Evolutionary conservation across 1,284 basidiomycete species (phyloP).

Genomic region (Pyrrhoderma lamaoense): DNA sequence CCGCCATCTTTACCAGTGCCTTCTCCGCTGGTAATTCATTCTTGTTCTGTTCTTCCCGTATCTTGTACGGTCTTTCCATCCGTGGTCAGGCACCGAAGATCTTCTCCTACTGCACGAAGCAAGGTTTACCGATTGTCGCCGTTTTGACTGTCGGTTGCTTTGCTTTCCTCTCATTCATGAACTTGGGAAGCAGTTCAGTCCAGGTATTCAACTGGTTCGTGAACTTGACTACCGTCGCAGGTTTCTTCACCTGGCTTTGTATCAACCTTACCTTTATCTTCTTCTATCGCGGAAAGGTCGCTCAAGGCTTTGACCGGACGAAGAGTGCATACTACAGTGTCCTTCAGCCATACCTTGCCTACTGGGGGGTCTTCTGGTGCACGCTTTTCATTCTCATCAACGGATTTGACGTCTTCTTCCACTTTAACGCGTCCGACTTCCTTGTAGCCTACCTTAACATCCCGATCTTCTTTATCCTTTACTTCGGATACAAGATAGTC

Average conservation of each 20-base stretch:
- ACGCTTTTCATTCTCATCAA: conserved; percentile 38
- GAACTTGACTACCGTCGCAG: conserved; percentile 50
- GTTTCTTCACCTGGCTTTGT: conserved; percentile 60
- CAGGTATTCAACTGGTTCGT: conserved; percentile 48
- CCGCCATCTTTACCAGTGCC: conserved; percentile 59
- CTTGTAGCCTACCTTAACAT: conserved; percentile 52
- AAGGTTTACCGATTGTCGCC: conserved; percentile 62
- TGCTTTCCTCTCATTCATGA: conserved; percentile 47
- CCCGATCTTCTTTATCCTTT: conserved; percentile 44
- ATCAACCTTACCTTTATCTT: conserved; percentile 70
- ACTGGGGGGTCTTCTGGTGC: conserved; percentile 35
- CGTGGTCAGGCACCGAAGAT: conserved; percentile 67
- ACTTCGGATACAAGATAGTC: conserved; percentile 48
- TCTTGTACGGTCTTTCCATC: conserved; percentile 75
- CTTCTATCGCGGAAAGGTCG: conserved; percentile 60
- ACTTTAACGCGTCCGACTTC: conserved; percentile 54
- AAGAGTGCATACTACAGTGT: conserved; percentile 48
- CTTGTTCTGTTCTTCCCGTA: conserved; percentile 76
- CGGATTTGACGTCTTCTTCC: conserved; percentile 55
- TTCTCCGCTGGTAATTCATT: conserved; percentile 82
- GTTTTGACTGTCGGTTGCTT: conserved; percentile 29
- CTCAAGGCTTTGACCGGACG: conserved; percentile 50
- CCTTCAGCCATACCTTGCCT: conserved; percentile 34
- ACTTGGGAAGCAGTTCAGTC: conserved; percentile 27
- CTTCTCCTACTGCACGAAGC: conserved; percentile 61